phyloP scores from a whole-genome alignment of 306 rosid genomes.

The Rubus parviflorus region DNA sequence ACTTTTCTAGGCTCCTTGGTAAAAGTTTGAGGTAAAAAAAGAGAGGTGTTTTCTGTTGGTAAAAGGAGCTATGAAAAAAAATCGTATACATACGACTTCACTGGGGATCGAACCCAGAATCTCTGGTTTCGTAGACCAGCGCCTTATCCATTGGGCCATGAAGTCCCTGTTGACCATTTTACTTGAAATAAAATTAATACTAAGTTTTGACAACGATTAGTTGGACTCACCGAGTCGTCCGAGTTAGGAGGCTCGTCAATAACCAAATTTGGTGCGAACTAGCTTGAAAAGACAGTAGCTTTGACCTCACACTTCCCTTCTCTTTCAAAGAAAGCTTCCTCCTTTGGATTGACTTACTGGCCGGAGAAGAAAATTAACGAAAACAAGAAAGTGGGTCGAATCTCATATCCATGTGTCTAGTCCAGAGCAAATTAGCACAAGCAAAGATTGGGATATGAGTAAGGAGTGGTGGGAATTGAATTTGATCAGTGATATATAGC shows the following conservation, averaged over 20 bases:
- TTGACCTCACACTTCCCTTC: background rate
- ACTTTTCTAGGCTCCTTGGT: background rate
- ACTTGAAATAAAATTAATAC: background rate
- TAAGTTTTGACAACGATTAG: too few species aligned
- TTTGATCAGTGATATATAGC: background rate
- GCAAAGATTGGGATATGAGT: too few species aligned
- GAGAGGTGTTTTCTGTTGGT: too few species aligned
- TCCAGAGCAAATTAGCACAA: too few species aligned
- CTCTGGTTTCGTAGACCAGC: constrained; percentile 34
- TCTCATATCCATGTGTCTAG: too few species aligned
- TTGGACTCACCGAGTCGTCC: too few species aligned
- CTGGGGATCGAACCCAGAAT: constrained; percentile 41
- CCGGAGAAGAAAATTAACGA: background rate
- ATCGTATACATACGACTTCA: constrained; percentile 6
- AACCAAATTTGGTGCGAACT: background rate
- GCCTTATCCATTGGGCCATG: constrained; percentile 24
- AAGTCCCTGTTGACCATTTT: background rate
- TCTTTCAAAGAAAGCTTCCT: background rate
- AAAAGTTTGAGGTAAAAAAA: too few species aligned
- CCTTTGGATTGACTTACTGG: background rate
- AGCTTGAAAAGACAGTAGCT: background rate
- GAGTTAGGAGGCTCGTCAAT: too few species aligned
- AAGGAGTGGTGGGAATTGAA: background rate
- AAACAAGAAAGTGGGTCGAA: too few species aligned
- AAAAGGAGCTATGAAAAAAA: too few species aligned